Conservation (phyloP, 1,139 yeast genomes). For the Suhomyces taliae region DNA sequence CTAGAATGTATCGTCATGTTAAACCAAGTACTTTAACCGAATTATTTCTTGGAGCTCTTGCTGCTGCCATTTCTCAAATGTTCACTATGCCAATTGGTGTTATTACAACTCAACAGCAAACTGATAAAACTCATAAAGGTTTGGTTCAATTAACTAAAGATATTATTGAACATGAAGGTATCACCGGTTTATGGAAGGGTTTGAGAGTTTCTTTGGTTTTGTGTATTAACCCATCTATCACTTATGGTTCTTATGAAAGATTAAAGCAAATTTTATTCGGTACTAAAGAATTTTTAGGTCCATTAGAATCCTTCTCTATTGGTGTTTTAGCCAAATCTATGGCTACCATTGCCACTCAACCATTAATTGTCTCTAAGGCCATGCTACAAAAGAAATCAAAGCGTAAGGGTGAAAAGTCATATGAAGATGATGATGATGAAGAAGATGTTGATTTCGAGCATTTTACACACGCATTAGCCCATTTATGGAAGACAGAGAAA, state of each 20-base stretch:
- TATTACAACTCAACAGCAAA: slow-evolving; percentile 82
- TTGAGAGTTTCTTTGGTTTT: slow-evolving; percentile 77
- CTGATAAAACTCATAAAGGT: slow-evolving; percentile 45
- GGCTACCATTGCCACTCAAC: slow-evolving; percentile 82
- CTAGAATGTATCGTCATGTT: slow-evolving; percentile 39
- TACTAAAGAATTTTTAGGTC: slow-evolving; percentile 49
- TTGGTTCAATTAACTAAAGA: slow-evolving; percentile 53
- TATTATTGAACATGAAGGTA: slow-evolving; percentile 65
- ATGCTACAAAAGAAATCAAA: slow-evolving; percentile 63
- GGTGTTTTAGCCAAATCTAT: slow-evolving; percentile 81
- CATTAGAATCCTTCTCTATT: slow-evolving; percentile 66
- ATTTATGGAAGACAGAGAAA: slow-evolving; percentile 54
- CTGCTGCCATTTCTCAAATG: slow-evolving; percentile 82
- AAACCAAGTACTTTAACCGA: slow-evolving; percentile 64
- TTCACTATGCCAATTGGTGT: slow-evolving; percentile 84
- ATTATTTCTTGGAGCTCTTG: slow-evolving; percentile 75
- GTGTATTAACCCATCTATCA: slow-evolving; percentile 82
- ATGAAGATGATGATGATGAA: slow-evolving; percentile 22
- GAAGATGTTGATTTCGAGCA: slow-evolving; percentile 42
- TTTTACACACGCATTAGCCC: slow-evolving; percentile 54
- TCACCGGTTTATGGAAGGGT: slow-evolving; percentile 81
- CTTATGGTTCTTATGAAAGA: slow-evolving; percentile 81
- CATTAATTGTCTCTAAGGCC: slow-evolving; percentile 81
- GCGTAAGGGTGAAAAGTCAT: slow-evolving; percentile 18
- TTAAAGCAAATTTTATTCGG: slow-evolving; percentile 57